Evolutionary conservation across 352 stramenopile genomes (phyloP).

Genomic region (Pythium coloratum): DNA sequence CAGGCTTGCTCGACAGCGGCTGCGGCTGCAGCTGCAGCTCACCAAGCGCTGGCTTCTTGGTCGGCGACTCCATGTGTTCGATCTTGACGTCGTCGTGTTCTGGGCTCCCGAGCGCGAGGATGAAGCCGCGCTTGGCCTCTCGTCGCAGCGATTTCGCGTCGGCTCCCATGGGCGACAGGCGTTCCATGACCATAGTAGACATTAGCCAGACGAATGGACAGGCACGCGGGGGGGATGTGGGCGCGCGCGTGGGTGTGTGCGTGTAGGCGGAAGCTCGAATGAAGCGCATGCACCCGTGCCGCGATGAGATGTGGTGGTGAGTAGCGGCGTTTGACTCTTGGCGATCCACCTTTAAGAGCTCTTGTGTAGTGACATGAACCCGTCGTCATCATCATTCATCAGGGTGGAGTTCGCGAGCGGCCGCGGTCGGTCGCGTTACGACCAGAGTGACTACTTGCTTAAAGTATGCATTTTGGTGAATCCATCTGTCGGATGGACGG

Average conservation of each 20-base stretch:
- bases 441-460: neutral
- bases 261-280: neutral
- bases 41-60: slow-evolving; percentile 9
- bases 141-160: slow-evolving; percentile 27
- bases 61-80: slow-evolving; percentile 15
- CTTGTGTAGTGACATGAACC: slow-evolving; percentile 17
- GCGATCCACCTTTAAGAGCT: neutral
- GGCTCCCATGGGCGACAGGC: slow-evolving; percentile 26
- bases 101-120: neutral
- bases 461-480: slow-evolving; percentile 2
- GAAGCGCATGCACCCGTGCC: neutral
- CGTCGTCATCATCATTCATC: slow-evolving; percentile 17
- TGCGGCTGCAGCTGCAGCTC: neutral
- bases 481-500: slow-evolving; percentile 24
- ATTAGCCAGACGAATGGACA: neutral
- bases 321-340: slow-evolving; percentile 6
- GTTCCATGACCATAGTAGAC: slow-evolving; percentile 5
- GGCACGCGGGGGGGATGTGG: neutral
- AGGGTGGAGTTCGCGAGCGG: slow-evolving; percentile 16
- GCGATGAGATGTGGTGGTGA: neutral
- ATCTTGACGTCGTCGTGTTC: slow-evolving; percentile 8
- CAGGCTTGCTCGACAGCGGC: slow-evolving; percentile 10
- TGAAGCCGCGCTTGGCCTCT: slow-evolving; percentile 19
- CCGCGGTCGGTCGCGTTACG: slow-evolving; percentile 14
- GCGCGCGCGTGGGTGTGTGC: neutral